Evolutionary conservation across 768 basidiomycete species (phyloP), one percentile per base, ranked within the genome.

Genomic region (Boletus tomentosulus): DNA sequence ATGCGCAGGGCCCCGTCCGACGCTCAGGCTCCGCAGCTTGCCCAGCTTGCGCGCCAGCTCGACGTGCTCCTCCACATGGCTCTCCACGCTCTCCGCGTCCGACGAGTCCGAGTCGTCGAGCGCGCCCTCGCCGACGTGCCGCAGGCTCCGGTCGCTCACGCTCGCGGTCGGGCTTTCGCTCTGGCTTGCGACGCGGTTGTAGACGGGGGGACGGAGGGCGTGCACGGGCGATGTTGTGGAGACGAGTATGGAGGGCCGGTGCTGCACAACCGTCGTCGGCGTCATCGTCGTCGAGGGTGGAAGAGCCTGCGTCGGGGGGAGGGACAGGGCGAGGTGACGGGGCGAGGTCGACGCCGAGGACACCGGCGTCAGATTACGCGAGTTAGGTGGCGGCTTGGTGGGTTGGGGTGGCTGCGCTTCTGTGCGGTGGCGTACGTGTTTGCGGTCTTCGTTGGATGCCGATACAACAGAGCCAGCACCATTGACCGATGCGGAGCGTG

Each of bases 41-140:
- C 8, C 65, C 73, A 46, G 57, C 62, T 37, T 60, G 15, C 53
- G 37, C 16, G 56, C 69, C 48, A 57, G 63, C 24, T 70, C 72
- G n/a, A 61, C 62, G 10, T 68, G 72, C 28, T 69, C 76, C 7
- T 66, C 69, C 25, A 24, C 52, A 25, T 58, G 56, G 12, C 58
- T 53, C n/a, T 61, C 63, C 9, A 56, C 52, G 9, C 60, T 57
- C 28, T 64, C 67, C 5, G 54, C 48, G 12, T 71, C 77, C 2
- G 78, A 79, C 1, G 87, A 87, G 70, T 89, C 88, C 0, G 87
- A 89, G 62, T 89, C 87, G 54, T 87, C 85, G 4, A 92, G 69
- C 1, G 85, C 86, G 27, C 89, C 87, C 62, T 90, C 89, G 4
- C 89, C 89, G 11, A 85, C 81, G 60, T 89, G 83, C 2, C 81